Evolutionary conservation across 2,329 filamentous ascomycete species (phyloP), one percentile per base, ranked within the genome.

Genomic region (Aureobasidium sp.): DNA sequence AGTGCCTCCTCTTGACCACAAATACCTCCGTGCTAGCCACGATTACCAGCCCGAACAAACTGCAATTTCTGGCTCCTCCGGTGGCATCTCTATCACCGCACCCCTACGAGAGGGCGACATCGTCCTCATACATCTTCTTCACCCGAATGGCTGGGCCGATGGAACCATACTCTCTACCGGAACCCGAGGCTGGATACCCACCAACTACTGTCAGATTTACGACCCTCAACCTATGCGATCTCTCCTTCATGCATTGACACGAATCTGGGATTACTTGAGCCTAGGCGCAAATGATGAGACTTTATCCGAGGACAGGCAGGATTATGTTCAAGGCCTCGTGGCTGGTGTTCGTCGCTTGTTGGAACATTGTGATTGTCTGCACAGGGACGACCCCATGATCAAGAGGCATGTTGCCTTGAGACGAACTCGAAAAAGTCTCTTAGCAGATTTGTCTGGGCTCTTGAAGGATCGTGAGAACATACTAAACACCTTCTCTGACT

Each of bases 141-240:
- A 99, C 75, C 94, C 91, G 64, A 99, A 97, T 77, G 94, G 94
- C 67, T 99, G 94, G 94, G 94, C 94, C 36, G 94, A 99, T 73
- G 94, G 94, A 57, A 99, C 94, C 0, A 79, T 97, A 44, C 77
- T 99, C 64, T 83, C 88, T 29, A 90, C 91, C 3, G 93, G 93
- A 30, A 88, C 89, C 55, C 84, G 94, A 67, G 94, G 94, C 65
- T 99, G 94, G 94, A 79, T 99, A 63, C 94, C 94, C 3, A 99
- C 94, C 9, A 99, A 99, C 75, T 99, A 97, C 74, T 99, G 94
- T 78, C 92, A 97, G 72, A 83, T 90, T 10, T 99, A 97, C 73
- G 90, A 97, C 67, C 91, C 93, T 49, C 85, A 91, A 27, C 86
- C 91, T 65, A 92, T 97, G 81, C 85, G 86, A 60, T 91, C 85